These are phyloP conservation scores for Stachybotrys elegans DNA, from an alignment of 2,329 filamentous ascomycete genomes.

Conservation along the genomic window DNA sequence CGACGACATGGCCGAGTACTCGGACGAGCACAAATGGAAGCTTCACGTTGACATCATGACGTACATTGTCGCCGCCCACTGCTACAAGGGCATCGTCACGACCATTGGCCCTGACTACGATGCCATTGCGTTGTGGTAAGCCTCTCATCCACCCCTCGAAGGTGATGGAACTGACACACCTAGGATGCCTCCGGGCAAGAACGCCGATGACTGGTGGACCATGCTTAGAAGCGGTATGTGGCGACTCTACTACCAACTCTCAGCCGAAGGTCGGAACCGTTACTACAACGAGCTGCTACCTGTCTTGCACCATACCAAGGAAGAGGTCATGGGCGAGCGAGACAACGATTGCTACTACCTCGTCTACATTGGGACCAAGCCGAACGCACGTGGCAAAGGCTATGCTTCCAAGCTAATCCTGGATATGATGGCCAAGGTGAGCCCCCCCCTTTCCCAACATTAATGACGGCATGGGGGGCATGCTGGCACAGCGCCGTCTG, in stretches of 20 bases:
- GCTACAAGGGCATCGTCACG: constrained; percentile 68
- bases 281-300: constrained; percentile 77
- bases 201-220: constrained; percentile 69
- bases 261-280: constrained; percentile 63
- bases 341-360: constrained; percentile 73
- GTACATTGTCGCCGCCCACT: constrained; percentile 72
- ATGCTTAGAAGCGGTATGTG: constrained; percentile 71
- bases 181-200: constrained; percentile 71
- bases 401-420: constrained; percentile 68
- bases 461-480: no score
- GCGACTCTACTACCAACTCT: constrained; percentile 70
- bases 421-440: constrained; percentile 61
- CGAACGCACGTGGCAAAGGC: constrained; percentile 64
- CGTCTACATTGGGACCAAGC: constrained; percentile 75
- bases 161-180: constrained; percentile 6
- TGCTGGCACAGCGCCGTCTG: constrained; percentile 16
- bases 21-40: constrained; percentile 66
- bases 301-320: constrained; percentile 68
- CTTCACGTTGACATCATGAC: constrained; percentile 73
- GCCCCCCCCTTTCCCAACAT: no score
- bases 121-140: constrained; percentile 73
- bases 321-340: constrained; percentile 59
- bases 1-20: constrained; percentile 58
- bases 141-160: constrained; percentile 15
- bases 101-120: constrained; percentile 72